A percentile compares a stretch with the other conserved stretches of the same genome.
Conservation (phyloP, 805 yeast species). For the Wickerhamiella cacticola region DNA sequence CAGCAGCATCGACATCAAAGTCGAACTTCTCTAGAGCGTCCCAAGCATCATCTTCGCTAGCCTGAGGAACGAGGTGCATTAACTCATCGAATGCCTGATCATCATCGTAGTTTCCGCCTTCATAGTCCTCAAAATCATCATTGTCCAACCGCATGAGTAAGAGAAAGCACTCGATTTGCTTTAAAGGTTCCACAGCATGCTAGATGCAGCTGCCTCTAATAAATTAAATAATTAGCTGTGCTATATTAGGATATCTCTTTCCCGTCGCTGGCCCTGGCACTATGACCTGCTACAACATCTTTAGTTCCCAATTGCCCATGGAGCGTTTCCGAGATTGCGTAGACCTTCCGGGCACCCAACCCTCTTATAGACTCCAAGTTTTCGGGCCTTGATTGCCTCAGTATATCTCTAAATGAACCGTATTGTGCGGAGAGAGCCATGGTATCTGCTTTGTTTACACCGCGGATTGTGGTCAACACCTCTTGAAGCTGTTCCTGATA, state of each 20-base stretch:
- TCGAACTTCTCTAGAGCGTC: conserved; percentile 21
- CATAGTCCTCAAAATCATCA: conserved; percentile 20
- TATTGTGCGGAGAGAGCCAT: conserved; percentile 26
- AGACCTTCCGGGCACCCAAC: conserved; percentile 5
- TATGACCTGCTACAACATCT: background rate
- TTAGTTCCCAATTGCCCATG: conserved; percentile 5
- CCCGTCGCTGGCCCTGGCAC: background rate
- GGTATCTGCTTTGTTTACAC: conserved; percentile 32
- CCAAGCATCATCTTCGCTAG: conserved; percentile 18
- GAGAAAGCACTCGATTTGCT: background rate
- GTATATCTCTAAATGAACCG: conserved; percentile 27
- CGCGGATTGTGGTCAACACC: conserved; percentile 28
- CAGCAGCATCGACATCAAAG: conserved; percentile 23
- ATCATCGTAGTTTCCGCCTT: conserved; percentile 17
- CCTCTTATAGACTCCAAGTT: conserved; percentile 3
- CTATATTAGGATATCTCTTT: no score
- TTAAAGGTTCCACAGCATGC: background rate
- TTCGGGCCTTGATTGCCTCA: conserved; percentile 18
- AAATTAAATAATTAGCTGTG: no score
- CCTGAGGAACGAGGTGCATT: conserved; percentile 16
- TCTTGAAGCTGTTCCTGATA: conserved; percentile 29
- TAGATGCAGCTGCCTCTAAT: no score
- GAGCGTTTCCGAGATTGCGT: background rate
- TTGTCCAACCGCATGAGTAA: conserved; percentile 17
- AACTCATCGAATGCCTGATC: conserved; percentile 21